These are phyloP conservation scores for Pythium brassicae DNA, from an alignment of 352 stramenopile species.

Conservation along the genomic window DNA sequence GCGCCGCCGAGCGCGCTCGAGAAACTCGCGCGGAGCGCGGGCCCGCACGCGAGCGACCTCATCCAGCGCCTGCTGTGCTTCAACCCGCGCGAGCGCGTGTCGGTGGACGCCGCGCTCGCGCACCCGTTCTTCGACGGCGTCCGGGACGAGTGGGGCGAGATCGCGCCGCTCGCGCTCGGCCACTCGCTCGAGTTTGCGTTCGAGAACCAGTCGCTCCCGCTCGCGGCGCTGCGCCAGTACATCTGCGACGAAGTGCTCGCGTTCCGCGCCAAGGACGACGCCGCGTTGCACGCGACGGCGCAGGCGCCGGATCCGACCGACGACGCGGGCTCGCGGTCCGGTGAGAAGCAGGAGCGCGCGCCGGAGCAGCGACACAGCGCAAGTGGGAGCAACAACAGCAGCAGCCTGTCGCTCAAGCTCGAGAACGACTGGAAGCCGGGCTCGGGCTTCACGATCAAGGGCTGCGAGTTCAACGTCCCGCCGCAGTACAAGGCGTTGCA, in stretches of 20 bases:
- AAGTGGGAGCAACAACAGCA: background rate
- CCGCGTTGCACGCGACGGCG: conserved; percentile 2
- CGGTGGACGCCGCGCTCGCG: conserved; percentile 80
- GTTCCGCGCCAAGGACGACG: conserved; percentile 37
- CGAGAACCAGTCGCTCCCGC: conserved; percentile 65
- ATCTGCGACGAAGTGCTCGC: conserved; percentile 76
- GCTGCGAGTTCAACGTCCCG: conserved; percentile 83
- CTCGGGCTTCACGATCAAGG: conserved; percentile 75
- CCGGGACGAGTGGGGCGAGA: conserved; percentile 85
- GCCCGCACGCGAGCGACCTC: conserved; percentile 63
- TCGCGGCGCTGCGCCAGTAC: conserved; percentile 66
- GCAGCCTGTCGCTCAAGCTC: conserved; percentile 16
- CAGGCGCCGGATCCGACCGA: background rate
- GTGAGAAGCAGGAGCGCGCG: background rate
- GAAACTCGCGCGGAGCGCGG: conserved; percentile 38
- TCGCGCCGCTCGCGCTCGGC: conserved; percentile 42
- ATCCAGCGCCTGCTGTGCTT: conserved; percentile 88
- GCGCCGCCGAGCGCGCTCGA: conserved; percentile 53
- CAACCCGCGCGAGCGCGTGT: conserved; percentile 89
- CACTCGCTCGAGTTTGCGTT: conserved; percentile 86
- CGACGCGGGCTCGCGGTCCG: background rate
- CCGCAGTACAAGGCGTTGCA: conserved; percentile 77
- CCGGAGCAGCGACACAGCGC: background rate
- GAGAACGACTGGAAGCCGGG: conserved; percentile 57
- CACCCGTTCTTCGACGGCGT: conserved; percentile 89